Evolutionary conservation across 768 basidiomycete genomes (phyloP), one percentile per base, ranked within the genome.

Genomic region (Podaxis rugospora): DNA sequence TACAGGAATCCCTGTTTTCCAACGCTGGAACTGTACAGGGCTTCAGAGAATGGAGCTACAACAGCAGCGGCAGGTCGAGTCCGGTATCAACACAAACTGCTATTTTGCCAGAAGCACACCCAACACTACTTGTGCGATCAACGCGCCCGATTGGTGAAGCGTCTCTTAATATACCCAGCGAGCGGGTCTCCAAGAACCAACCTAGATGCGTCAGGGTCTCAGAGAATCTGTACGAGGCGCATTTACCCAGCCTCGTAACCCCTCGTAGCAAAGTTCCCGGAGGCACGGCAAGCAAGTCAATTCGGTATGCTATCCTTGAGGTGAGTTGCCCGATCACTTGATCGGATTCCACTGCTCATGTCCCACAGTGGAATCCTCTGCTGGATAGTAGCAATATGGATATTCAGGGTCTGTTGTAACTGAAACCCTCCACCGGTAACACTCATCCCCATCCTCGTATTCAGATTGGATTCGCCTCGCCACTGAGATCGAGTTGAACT

Each of bases 401-500:
- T 65, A 92, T 90, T 36, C 78, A 84, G 62, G 91, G 92, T 91
- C 68, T 49, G 59, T 64, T 50, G 57, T 42, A 16, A 44, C 35
- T 27, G 23, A 7, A 32, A 32, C 5, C 60, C 16, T 39, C 54
- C 23, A 16, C 25, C 53, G 5, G 64, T 65, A 51, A 35, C 35
- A 36, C 10, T 36, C 9, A 54, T 49, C 36, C 13, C 18, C 5
- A 55, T 51, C 9, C 37, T 51, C 21, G 46, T 54, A 66, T 40
- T 57, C 68, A 91, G 93, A 94, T 68, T 95, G 93, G 93, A 88
- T 94, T 65, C 82, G 92, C 7, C 88, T 98, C 36, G 91, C 93
- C 0, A 88, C 86, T 0, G 95, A 98, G 68, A 93, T 98, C 65
- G 93, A 96, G 68, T 85, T 94, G 55, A 97, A 97, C 70, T 97